Percentiles rank a stretch among this genome's conserved stretches.
Evolutionary conservation across 495 filamentous ascomycete genomes (phyloP).

Genomic region (Penicillium argentinense): DNA sequence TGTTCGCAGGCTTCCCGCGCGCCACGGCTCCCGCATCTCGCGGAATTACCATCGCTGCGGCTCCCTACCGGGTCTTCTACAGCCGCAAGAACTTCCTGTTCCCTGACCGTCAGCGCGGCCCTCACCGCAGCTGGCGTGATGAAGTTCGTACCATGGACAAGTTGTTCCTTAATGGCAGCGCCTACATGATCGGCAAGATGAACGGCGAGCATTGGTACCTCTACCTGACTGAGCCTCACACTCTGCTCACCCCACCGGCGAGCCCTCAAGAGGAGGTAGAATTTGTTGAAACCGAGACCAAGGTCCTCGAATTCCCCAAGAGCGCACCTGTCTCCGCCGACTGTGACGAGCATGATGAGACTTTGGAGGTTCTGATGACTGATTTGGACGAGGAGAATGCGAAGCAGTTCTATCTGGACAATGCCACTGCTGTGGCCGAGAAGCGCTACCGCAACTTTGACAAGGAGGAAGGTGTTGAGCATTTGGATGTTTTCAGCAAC

Average conservation of each 20-base stretch:
- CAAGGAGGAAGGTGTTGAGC: slow-evolving; percentile 50
- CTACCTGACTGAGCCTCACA: slow-evolving; percentile 87
- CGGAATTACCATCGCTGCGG: slow-evolving; percentile 69
- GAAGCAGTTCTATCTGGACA: slow-evolving; percentile 92
- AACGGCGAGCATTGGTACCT: slow-evolving; percentile 99
- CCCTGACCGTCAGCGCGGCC: slow-evolving; percentile 89
- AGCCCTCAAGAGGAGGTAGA: slow-evolving; percentile 61
- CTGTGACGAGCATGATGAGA: slow-evolving; percentile 71
- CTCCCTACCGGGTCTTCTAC: slow-evolving; percentile 96
- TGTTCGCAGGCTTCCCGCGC: slow-evolving; percentile 81
- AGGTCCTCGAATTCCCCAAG: slow-evolving; percentile 55
- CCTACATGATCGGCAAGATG: slow-evolving; percentile 99
- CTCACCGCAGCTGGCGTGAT: slow-evolving; percentile 95
- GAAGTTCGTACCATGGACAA: slow-evolving; percentile 90
- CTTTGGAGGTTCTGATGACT: slow-evolving; percentile 96
- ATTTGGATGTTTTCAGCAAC: slow-evolving; percentile 78
- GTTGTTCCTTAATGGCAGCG: slow-evolving; percentile 88
- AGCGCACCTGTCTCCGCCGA: slow-evolving; percentile 35
- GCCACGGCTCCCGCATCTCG: slow-evolving; percentile 47
- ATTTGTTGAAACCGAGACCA: slow-evolving; percentile 63
- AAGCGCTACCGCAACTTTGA: slow-evolving; percentile 60
- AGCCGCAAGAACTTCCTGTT: slow-evolving; percentile 98
- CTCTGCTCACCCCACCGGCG: slow-evolving; percentile 76
- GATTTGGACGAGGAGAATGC: slow-evolving; percentile 91
- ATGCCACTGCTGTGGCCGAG: slow-evolving; percentile 88